Evolutionary conservation across 1,284 basidiomycete species (phyloP).

Genomic region (Schizophyllum amplum): DNA sequence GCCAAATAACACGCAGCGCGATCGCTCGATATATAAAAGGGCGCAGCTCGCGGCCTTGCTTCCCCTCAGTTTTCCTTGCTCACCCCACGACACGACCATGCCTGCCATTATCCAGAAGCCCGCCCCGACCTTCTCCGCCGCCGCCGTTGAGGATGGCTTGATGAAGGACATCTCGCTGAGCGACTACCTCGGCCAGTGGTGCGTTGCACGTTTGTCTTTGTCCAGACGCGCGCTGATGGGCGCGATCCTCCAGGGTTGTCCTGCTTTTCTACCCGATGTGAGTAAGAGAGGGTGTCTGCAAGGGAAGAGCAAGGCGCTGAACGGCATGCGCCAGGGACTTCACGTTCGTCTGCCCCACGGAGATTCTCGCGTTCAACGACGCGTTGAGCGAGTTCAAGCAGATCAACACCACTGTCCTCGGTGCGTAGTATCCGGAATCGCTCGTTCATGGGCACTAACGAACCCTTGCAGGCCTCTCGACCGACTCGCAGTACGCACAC

Average conservation of each 20-base stretch:
- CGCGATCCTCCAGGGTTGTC: conserved; percentile 46
- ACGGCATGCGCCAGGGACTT: conserved; percentile 44
- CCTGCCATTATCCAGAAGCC: conserved; percentile 69
- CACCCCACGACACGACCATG: conserved; percentile 29
- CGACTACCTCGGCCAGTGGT: conserved; percentile 82
- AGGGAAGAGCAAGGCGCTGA: neutral
- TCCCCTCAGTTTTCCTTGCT: neutral
- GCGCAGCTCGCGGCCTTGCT: neutral
- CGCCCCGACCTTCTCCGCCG: conserved; percentile 70
- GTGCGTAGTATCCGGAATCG: conserved; percentile 27
- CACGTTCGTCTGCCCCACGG: conserved; percentile 88
- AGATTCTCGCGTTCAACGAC: conserved; percentile 89
- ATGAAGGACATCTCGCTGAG: conserved; percentile 71
- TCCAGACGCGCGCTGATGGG: neutral
- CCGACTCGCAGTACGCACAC: conserved; percentile 85
- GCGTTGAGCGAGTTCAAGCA: conserved; percentile 67
- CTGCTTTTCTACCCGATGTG: conserved; percentile 80
- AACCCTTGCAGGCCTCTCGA: conserved; percentile 54
- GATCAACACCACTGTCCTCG: conserved; percentile 70
- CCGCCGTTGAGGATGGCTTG: conserved; percentile 66
- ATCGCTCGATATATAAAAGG: too few relatives aligned
- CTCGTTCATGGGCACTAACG: conserved; percentile 1
- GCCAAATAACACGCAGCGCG: too few relatives aligned
- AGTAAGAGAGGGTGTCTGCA: too few relatives aligned
- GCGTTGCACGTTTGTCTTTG: conserved; percentile 11